Base-by-base conservation (phyloP, 352 stramenopile species). In the Phytophthora cryptogea region DNA sequence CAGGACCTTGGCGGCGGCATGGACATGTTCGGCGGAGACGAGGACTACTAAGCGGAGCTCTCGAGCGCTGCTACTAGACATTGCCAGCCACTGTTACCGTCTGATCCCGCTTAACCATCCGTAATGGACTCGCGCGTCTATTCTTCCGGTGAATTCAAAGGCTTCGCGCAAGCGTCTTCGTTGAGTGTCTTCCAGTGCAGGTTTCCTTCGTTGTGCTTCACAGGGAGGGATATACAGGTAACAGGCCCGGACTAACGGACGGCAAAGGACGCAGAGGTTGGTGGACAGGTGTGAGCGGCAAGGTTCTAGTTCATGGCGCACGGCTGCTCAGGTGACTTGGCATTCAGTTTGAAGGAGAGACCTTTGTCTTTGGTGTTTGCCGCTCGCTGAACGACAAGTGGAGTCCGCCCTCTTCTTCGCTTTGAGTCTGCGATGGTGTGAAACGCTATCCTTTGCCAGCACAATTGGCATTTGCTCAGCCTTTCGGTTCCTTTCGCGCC, bases 1-100 rank as follows among this genome's bases (percentile, higher is more conserved):
- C 60, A 80, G 66, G 78, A 88, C 70, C 41, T 88, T n/a, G 78
- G 76, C 54, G 76, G 70, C 56, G 78, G 71, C 64, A 88, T 88
- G 76, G 78, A 23, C 20, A 23, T 23, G 20, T 23, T 23, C 20
- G 20, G 20, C 20, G 20, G 20, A 23, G 20, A 23, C 54, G 66
- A 68, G 41, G 78, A 88, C 76, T 88, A 86, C 71, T 87, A 87
- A 78, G 64, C 58, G 63, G 65, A 60, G 39, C 55, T 50, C 54
- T 62, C 9, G 16, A 61, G 43, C 41, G 54, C 52, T 68, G 58
- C 56, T 47, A 66, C 52, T 68, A 80, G 66, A 72, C 61, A 44
- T 37, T 53, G 45, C 37, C 60, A 68, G 58, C 47, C 43, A 37
- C 48, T 59, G 41, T 55, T 58, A 80, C 31, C 66, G 58, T 57